Evolutionary conservation across 1,284 basidiomycete genomes (phyloP), one percentile per base, ranked within the genome.

Genomic region (Rugosomyces carneus): DNA sequence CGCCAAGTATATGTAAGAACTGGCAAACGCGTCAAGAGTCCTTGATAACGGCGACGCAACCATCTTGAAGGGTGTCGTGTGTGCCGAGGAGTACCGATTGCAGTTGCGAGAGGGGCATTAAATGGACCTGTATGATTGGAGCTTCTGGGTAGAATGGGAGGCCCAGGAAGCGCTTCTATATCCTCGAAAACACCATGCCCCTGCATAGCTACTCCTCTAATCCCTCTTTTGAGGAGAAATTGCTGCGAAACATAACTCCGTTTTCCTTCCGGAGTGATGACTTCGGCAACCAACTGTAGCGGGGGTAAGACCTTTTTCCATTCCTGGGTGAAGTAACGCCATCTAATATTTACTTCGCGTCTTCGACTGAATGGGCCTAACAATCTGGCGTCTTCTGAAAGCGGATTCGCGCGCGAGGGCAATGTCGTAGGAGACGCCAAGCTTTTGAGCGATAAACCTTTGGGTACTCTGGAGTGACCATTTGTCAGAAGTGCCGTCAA

Each of bases 321-420:
- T 57, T 87, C 77, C 3, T 52, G 49, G 9, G 61, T 67, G 61
- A 80, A 89, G 57, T 72, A 86, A 15, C 80, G 73, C 76, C 81
- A 76, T n/a, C 76, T 76, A 42, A 81, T 72, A 60, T 91, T 90
- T 34, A 78, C 72, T 57, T 86, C 76, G 32, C 86, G 75, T 27
- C 86, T 76, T 58, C 77, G 84, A 62, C 80, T 84, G 34, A 88
- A 65, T 13, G 72, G 74, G 1, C 86, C 87, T 26, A 84, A 65
- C 1, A 83, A 56, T 13, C 64, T 60, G 1, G 80, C 78, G 46
- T 84, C 80, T 51, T 77, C 71, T 3, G 83, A 81, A 1, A 61
- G 50, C 5, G 77, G 75, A 51, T 83, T 64, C 26, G 79, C 79
- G 20, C 78, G 74, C 4, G 60, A 54, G 0, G 84, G 79, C 18